phyloP scores from a whole-genome alignment of 1,139 yeast genomes.

The Hansenula lynferdii region DNA sequence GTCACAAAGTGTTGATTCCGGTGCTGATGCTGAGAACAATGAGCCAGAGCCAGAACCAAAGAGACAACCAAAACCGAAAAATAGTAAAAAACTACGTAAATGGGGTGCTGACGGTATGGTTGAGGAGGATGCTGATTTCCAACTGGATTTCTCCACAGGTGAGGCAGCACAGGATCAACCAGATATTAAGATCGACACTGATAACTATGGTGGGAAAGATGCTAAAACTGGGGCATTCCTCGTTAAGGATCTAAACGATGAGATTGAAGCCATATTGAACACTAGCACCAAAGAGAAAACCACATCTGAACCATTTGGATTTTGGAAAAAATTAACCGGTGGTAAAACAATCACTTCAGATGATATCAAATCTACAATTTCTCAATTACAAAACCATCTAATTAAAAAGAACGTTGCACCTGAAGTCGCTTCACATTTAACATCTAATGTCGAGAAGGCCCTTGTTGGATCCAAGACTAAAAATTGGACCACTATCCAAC shows the following conservation, averaged over 20 bases:
- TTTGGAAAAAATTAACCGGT: conserved; percentile 52
- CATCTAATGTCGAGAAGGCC: conserved; percentile 53
- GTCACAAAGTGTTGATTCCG: conserved; percentile 2
- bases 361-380: conserved; percentile 49
- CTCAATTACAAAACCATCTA: conserved; percentile 48
- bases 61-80: no score
- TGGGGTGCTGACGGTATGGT: conserved; percentile 46
- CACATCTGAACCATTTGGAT: conserved; percentile 46
- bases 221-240: conserved; percentile 44
- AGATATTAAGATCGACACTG: conserved; percentile 28
- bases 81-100: conserved; percentile 30
- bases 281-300: conserved; percentile 21
- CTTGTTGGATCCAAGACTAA: conserved; percentile 62
- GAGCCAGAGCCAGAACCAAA: no score
- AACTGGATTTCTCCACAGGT: conserved; percentile 43
- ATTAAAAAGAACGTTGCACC: conserved; percentile 46
- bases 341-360: conserved; percentile 52
- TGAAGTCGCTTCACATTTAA: conserved; percentile 54
- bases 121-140: conserved; percentile 33
- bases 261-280: conserved; percentile 36
- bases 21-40: no score
- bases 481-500: conserved; percentile 58
- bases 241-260: conserved; percentile 43
- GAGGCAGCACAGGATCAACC: conserved; percentile 15
- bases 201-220: conserved; percentile 41